These are phyloP conservation scores for Boletellus ananas DNA, from an alignment of 768 basidiomycete genomes.

Conservation along the genomic window DNA sequence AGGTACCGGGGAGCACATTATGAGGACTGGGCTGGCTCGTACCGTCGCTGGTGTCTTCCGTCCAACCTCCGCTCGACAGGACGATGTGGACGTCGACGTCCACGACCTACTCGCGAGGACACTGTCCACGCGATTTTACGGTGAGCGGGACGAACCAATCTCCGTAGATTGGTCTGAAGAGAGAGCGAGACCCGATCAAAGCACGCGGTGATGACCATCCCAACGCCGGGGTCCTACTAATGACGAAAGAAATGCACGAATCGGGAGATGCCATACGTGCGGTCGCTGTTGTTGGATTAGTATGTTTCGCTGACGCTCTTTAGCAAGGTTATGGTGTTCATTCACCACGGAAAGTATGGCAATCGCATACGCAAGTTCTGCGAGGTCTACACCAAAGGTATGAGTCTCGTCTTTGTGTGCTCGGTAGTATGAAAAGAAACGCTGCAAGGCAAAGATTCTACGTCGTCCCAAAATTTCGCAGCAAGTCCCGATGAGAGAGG, in stretches of 20 bases:
- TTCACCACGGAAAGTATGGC: slow-evolving; percentile 86
- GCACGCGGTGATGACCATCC: slow-evolving; percentile 42
- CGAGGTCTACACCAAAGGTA: slow-evolving; percentile 57
- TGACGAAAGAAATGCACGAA: slow-evolving; percentile 45
- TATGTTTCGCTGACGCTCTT: neutral
- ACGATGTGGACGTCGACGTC: slow-evolving; percentile 41
- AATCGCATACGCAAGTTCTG: slow-evolving; percentile 61
- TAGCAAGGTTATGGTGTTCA: slow-evolving; percentile 76
- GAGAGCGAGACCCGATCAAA: slow-evolving; percentile 32
- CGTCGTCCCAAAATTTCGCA: slow-evolving; percentile 21
- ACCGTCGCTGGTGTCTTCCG: slow-evolving; percentile 47
- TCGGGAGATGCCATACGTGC: slow-evolving; percentile 26
- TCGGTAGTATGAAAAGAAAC: neutral
- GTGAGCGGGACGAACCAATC: slow-evolving; percentile 35
- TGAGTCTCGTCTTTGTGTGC: neutral
- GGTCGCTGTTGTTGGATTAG: neutral
- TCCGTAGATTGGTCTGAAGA: neutral
- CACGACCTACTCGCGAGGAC: slow-evolving; percentile 49
- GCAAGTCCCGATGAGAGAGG: slow-evolving; percentile 10
- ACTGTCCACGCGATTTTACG: slow-evolving; percentile 47
- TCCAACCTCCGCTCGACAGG: slow-evolving; percentile 7
- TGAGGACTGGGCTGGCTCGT: slow-evolving; percentile 52
- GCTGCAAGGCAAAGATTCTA: slow-evolving; percentile 34
- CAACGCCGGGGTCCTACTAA: slow-evolving; percentile 59
- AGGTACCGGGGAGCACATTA: slow-evolving; percentile 75